Base-by-base conservation (phyloP, 345 rosid species). In the Eucalyptus cladocalyx region DNA sequence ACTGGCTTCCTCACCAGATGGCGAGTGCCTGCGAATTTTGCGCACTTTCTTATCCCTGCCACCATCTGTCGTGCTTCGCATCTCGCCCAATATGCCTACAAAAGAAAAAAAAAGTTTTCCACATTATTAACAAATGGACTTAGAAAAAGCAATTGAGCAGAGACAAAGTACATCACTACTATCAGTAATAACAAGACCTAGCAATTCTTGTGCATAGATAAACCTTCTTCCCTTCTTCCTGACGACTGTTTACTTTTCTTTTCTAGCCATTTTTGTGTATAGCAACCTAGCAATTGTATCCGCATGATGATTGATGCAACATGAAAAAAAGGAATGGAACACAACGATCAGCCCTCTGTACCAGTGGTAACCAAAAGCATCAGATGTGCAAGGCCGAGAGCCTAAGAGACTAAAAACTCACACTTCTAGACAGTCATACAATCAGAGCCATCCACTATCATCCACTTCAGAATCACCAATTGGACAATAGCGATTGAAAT, bases 1-100 rank as follows among this genome's bases (percentile, higher is more conserved):
- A 28, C 58, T 89, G 16, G 88, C 91, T 85, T 91, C 94, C n/a
- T 92, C 95, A 72, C 54, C 86, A 40, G 88, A 86, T 5, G 87
- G 88, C 28, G 87, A 88, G 28, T 87, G 88, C 60, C 58, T 87
- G 32, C 85, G 86, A 18, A 49, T 48, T 76, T 90, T 92, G 80
- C 86, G 80, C 86, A 86, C 86, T 86, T 87, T 92, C 45, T 65
- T 87, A 23, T 89, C 89, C 48, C 89, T 90, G 6, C 58, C 54
- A 19, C 89, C 92, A 50, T 87, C 90, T 86, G 51, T 49, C 89
- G 86, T 91, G 30, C 90, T 88, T 45, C 87, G 87, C 89, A 85
- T 89, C 89, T 86, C 62, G 43, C 34, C 86, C 56, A 34, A 69
- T 65, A 23, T n/a, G n/a, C 56, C 56, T 62, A 47, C 54, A 4